Conservation (phyloP, 352 stramenopile genomes). For the Pythium guiyangense region DNA sequence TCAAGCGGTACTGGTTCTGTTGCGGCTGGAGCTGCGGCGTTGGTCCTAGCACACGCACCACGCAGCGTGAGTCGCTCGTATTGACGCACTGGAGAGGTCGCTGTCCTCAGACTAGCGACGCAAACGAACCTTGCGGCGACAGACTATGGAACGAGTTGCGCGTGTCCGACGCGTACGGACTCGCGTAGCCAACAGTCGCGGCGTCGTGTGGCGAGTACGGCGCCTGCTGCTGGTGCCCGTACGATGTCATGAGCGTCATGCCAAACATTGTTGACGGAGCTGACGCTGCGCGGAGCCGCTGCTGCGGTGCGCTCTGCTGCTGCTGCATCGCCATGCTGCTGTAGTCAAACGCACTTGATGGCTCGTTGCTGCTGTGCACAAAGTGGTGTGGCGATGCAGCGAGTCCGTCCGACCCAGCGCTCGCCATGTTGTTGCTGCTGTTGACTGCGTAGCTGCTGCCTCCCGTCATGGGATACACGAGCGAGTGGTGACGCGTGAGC, state of each 20-base stretch:
- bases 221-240: constrained; percentile 7
- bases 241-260: constrained; percentile 23
- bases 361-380: constrained; percentile 23
- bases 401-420: constrained; percentile 21
- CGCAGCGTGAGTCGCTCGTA: too few relatives aligned
- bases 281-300: constrained; percentile 8
- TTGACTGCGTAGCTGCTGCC: constrained; percentile 15
- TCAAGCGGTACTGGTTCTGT: constrained; percentile 21
- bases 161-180: constrained; percentile 9
- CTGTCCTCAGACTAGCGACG: too few relatives aligned
- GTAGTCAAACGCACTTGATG: constrained; percentile 32
- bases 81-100: not conserved
- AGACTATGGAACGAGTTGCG: constrained; percentile 8
- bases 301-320: constrained; percentile 20
- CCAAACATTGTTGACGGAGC: constrained; percentile 5
- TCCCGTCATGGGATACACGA: constrained; percentile 32
- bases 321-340: constrained; percentile 26
- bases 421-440: constrained; percentile 12
- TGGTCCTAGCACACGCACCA: constrained; percentile 3
- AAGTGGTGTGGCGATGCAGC: constrained; percentile 5
- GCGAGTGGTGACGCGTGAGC: constrained; percentile 33
- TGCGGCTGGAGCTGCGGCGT: constrained; percentile 21
- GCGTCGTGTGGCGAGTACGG: constrained; percentile 7
- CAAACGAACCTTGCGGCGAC: constrained; percentile 13
- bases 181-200: constrained; percentile 8